Percentiles rank a stretch among this genome's conserved stretches.
These are phyloP conservation scores for Hordeum marinum DNA, from an alignment of 176 grass and related monocot species.

Conservation along the genomic window DNA sequence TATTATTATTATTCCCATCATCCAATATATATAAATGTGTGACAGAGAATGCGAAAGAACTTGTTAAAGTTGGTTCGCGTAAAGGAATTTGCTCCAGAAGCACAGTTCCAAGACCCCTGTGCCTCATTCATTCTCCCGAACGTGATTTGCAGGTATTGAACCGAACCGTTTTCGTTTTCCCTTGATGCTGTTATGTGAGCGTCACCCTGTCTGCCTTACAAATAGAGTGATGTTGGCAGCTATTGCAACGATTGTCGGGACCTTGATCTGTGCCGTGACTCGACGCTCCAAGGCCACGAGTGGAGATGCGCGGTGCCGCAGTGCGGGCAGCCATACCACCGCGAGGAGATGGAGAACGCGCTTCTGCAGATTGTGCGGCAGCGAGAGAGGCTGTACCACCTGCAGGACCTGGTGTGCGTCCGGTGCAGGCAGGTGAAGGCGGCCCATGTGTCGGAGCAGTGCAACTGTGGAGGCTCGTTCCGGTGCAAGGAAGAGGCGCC, in stretches of 20 bases:
- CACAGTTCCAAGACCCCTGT: slow-evolving; percentile 72
- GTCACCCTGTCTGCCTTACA: slow-evolving; percentile 10
- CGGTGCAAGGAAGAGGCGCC: slow-evolving; percentile 56
- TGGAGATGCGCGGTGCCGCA: slow-evolving; percentile 54
- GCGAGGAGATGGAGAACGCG: slow-evolving; percentile 74
- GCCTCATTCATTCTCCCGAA: slow-evolving; percentile 80
- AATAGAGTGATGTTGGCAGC: slow-evolving; percentile 38
- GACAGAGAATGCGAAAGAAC: slow-evolving; percentile 96
- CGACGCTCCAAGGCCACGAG: slow-evolving; percentile 45
- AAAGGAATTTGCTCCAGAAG: slow-evolving; percentile 90
- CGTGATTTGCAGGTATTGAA: slow-evolving; percentile 88
- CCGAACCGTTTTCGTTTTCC: not conserved
- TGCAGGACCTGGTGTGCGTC: slow-evolving; percentile 82
- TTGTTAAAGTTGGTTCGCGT: slow-evolving; percentile 83
- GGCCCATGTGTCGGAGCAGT: slow-evolving; percentile 74
- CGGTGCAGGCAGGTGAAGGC: slow-evolving; percentile 91
- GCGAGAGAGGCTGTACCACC: slow-evolving; percentile 89
- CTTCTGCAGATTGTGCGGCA: slow-evolving; percentile 84
- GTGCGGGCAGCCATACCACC: slow-evolving; percentile 80
- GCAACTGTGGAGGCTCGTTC: slow-evolving; percentile 80
- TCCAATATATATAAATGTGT: slow-evolving; percentile 15
- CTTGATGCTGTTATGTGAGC: not conserved
- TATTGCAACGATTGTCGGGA: slow-evolving; percentile 96
- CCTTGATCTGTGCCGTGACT: slow-evolving; percentile 76
- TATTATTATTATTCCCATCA: slow-evolving; percentile 14